Percentiles rank a stretch among this genome's conserved stretches.
Conservation (phyloP, 208 protist species). For the Zelonia costaricensis region DNA sequence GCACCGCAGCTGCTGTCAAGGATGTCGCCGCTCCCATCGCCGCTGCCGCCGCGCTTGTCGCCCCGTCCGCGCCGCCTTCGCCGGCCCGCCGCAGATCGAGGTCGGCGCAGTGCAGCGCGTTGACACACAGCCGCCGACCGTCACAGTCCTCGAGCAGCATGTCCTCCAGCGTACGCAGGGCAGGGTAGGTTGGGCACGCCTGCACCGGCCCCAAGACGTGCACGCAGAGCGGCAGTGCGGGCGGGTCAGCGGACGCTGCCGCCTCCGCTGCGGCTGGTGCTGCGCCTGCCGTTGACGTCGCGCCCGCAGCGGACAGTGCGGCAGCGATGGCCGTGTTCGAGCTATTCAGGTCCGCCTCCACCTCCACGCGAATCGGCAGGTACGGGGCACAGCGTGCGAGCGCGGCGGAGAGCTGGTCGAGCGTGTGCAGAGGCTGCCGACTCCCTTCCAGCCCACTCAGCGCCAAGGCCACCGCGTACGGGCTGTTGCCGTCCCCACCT, state of each 20-base stretch:
- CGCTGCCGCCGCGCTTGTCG: no score
- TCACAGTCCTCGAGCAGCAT: constrained; percentile 76
- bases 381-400: constrained; percentile 37
- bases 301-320: neutral
- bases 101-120: constrained; percentile 52
- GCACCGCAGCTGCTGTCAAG: neutral
- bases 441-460: constrained; percentile 31
- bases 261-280: neutral
- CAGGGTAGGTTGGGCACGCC: constrained; percentile 24
- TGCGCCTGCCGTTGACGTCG: neutral
- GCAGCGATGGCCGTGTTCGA: neutral
- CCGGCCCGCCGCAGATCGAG: constrained; percentile 23
- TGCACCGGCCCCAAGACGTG: constrained; percentile 58
- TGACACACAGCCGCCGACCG: constrained; percentile 20
- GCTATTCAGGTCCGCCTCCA: constrained; percentile 33
- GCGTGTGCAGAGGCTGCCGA: constrained; percentile 30
- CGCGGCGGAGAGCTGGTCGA: constrained; percentile 36
- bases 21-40: no score
- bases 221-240: constrained; percentile 19
- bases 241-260: neutral
- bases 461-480: constrained; percentile 13
- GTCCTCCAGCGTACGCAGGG: constrained; percentile 59
- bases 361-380: constrained; percentile 53
- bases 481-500: neutral
- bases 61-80: neutral